phyloP scores from a whole-genome alignment of 1,284 basidiomycete species.

The Psilocybe mexicana region DNA sequence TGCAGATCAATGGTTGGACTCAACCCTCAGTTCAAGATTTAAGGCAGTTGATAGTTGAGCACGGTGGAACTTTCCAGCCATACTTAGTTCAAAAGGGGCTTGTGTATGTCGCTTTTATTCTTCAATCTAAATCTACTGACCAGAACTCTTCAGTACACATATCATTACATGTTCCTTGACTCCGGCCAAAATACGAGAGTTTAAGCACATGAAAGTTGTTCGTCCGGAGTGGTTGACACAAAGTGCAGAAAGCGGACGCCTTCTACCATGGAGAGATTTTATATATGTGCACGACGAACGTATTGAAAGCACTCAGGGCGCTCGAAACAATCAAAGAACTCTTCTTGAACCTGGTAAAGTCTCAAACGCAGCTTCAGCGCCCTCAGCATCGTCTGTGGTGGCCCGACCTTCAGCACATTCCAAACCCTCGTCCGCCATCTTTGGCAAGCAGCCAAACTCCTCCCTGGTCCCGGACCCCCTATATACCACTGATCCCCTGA shows the following conservation, averaged over 20 bases:
- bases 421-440: neutral
- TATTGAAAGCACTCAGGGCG: constrained; percentile 51
- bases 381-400: neutral
- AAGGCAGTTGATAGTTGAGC: constrained; percentile 74
- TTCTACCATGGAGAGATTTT: constrained; percentile 81
- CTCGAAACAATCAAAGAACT: constrained; percentile 25
- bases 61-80: constrained; percentile 84
- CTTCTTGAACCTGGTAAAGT: constrained; percentile 10
- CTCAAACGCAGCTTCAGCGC: neutral
- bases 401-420: neutral
- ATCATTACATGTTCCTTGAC: constrained; percentile 91
- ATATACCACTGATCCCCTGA: constrained; percentile 45
- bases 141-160: constrained; percentile 63
- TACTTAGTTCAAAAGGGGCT: constrained; percentile 80
- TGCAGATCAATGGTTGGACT: constrained; percentile 88
- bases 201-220: constrained; percentile 87
- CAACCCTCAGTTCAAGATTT: constrained; percentile 86
- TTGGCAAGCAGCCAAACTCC: constrained; percentile 11
- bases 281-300: constrained; percentile 52
- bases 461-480: constrained; percentile 26
- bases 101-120: constrained; percentile 51
- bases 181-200: constrained; percentile 85
- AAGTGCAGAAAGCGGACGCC: constrained; percentile 61
- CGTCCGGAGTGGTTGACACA: constrained; percentile 86
- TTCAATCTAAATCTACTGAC: neutral